Evolutionary conservation across 441 rosid genomes (phyloP), one percentile per base, ranked within the genome.

Genomic region (Brassica balearica): DNA sequence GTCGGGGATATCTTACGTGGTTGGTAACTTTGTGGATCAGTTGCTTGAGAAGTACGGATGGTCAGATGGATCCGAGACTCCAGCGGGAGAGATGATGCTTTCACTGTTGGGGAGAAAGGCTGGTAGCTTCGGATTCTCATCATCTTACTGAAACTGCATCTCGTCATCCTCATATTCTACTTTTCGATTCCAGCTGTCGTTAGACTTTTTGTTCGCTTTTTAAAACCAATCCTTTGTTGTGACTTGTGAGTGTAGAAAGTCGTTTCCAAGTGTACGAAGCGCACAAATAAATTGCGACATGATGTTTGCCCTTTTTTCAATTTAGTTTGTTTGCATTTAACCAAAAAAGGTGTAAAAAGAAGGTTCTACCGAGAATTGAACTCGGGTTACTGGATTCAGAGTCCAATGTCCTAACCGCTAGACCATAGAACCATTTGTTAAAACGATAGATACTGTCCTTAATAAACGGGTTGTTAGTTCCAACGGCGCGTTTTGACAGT

Each of bases 1-100:
- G 14, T 90, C 97, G 0, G 97, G 94, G 36, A 73, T 84, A 66
- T 89, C 97, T 5, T 95, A 84, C 70, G 27, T 84, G 8, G 87
- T 68, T 0, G 98, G 98, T 1, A 79, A 80, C 63, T 84, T 92
- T 51, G 8, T 95, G 61, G 72, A 78, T 23, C 78, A 82, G 36
- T 84, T 95, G 20, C 59, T 90, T 41, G 85, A 86, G 67, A 74
- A 86, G 75, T 73, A 87, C 11, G 88, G 89, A 25, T 85, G 85
- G 90, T 85, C 88, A 17, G 77, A 80, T 14, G 83, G 80, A 76
- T 25, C 77, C 0, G 81, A 68, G 68, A 23, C 77, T 15, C 80
- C 76, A 0, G 60, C 58, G 1, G 65, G 53, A 46, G 51, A 70
- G 20, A 71, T 48, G 80, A 15, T 75, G 73, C 69, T 80, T 65